phyloP scores from a whole-genome alignment of 257 asterid genomes.

The Henckelia pumila region DNA sequence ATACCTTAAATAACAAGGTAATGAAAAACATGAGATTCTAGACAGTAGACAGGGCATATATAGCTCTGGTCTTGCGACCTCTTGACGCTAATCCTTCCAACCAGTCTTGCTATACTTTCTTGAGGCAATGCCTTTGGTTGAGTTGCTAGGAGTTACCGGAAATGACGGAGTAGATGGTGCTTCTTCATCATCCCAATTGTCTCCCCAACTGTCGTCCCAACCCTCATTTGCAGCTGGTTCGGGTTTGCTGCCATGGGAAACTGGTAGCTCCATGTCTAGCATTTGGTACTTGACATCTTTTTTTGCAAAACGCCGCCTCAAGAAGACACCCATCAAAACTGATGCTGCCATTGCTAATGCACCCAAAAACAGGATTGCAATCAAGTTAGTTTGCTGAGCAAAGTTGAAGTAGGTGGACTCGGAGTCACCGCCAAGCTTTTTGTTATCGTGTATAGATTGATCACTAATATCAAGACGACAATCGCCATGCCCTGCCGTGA shows the following conservation, averaged over 20 bases:
- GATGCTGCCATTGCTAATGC: slow-evolving; percentile 36
- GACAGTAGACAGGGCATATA: background rate
- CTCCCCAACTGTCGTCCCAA: slow-evolving; percentile 86
- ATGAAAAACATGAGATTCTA: background rate
- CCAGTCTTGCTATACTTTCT: slow-evolving; percentile 60
- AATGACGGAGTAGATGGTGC: slow-evolving; percentile 52
- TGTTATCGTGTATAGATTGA: slow-evolving; percentile 30
- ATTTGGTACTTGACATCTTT: slow-evolving; percentile 48
- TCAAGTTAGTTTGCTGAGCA: slow-evolving; percentile 27
- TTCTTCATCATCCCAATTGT: slow-evolving; percentile 84
- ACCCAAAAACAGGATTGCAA: slow-evolving; percentile 39
- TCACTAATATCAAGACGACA: slow-evolving; percentile 63
- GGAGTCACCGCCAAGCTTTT: slow-evolving; percentile 30
- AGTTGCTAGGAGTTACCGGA: slow-evolving; percentile 63
- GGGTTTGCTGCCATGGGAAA: slow-evolving; percentile 44
- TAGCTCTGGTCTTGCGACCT: background rate
- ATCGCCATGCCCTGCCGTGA: slow-evolving; percentile 53
- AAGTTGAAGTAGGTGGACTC: slow-evolving; percentile 30
- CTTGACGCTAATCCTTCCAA: slow-evolving; percentile 64
- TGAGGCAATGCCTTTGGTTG: slow-evolving; percentile 52
- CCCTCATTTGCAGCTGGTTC: slow-evolving; percentile 45
- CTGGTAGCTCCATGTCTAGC: slow-evolving; percentile 70
- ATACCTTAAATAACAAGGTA: background rate
- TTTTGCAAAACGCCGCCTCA: slow-evolving; percentile 38
- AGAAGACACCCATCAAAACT: slow-evolving; percentile 34